These are phyloP conservation scores for Verticillium tricorpus DNA, from an alignment of 2,329 filamentous ascomycete genomes.

Conservation along the genomic window DNA sequence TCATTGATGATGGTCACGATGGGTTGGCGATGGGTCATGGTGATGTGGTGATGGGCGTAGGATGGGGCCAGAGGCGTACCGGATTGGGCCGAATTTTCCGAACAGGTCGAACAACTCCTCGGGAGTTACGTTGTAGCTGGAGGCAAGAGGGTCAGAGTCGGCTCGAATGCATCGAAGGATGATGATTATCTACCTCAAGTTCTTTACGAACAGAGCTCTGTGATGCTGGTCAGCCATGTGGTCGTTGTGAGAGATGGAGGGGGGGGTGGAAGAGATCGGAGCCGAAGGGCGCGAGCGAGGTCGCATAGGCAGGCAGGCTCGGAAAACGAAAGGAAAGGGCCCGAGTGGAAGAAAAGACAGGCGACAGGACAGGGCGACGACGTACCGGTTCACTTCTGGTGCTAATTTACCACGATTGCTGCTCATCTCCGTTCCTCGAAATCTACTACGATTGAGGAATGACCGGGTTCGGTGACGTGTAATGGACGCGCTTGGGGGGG, in stretches of 20 bases:
- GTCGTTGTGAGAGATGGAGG: slow-evolving; percentile 1
- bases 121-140: slow-evolving; percentile 95
- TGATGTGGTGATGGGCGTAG: slow-evolving; percentile 3
- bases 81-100: slow-evolving; percentile 92
- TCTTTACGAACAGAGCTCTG: slow-evolving; percentile 99
- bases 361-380: slow-evolving; percentile 16
- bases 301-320: slow-evolving; percentile 1
- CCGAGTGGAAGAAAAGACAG: slow-evolving; percentile 3
- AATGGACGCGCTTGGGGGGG: slow-evolving; percentile 20
- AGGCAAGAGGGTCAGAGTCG: not conserved
- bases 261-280: not conserved
- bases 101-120: slow-evolving; percentile 99
- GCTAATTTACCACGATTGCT: slow-evolving; percentile 95
- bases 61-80: slow-evolving; percentile 53
- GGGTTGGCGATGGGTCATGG: slow-evolving; percentile 3
- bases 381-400: slow-evolving; percentile 97
- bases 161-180: slow-evolving; percentile 23
- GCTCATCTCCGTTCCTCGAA: slow-evolving; percentile 71
- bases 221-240: slow-evolving; percentile 25
- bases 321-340: not conserved
- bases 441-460: slow-evolving; percentile 28
- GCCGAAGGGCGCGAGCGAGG: not conserved
- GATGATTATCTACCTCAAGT: slow-evolving; percentile 70
- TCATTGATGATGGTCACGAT: slow-evolving; percentile 10
- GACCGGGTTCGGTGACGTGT: slow-evolving; percentile 13